Evolutionary conservation across 805 yeast species (phyloP), one percentile per base, ranked within the genome.

Genomic region (Clavispora santaluciae): DNA sequence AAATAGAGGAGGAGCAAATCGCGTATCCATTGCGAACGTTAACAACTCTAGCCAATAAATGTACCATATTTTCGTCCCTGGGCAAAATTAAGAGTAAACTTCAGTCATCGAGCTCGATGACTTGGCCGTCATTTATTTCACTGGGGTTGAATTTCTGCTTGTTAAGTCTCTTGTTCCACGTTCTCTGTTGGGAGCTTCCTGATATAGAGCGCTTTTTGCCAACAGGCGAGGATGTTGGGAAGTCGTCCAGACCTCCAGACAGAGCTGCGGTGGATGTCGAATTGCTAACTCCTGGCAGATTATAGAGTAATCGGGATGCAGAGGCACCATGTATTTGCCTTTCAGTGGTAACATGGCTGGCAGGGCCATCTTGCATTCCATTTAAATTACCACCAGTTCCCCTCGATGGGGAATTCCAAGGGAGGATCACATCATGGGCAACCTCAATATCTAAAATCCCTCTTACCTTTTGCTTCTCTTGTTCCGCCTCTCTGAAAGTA

Each of bases 401-500:
- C 39, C 33, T 22, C 28, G 17, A 22, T 4, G 29, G 16, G 23
- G 45, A 25, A 13, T 21, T 18, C 22, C 35, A 8, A 40, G 40
- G 25, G 40, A 36, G 6, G 40, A 28, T 31, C 47, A 15, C 29
- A 45, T 44, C 33, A 43, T 45, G 23, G 26, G 39, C 44, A 17
- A 56, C 38, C 35, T 51, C 55, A 11, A 57, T 56, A 1, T 59
- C 62, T n/a, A 57, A 38, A 12, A 57, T 30, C 2, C 59, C 61
- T 11, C 46, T 50, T 20, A 54, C 50, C 23, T 46, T 53, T 22
- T 47, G 51, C 26, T 46, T 47, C 21, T 22, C 36, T 17, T 29
- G 36, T 20, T 25, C 31, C 12, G 15, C 22, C 5, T 28, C 33
- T n/a, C 22, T 9, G 33, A 41, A 33, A 3, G 42, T 26, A 23